These are phyloP conservation scores for Pugionium dolabratum DNA, from an alignment of 345 rosid species.

Conservation along the genomic window DNA sequence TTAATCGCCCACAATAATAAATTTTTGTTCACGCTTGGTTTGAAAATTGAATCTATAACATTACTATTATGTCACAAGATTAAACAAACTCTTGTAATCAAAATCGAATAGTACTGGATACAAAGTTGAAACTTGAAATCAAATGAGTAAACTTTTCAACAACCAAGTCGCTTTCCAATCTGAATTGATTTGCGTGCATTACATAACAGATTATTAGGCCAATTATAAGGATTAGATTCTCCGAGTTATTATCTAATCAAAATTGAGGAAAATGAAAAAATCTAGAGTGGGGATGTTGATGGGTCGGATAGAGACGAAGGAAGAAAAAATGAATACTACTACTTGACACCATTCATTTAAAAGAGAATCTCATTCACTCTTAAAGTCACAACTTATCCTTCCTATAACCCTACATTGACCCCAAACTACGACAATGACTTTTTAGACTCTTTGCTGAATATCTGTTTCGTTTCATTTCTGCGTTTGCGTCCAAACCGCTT, in stretches of 20 bases:
- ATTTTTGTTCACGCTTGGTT: not conserved
- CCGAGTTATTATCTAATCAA: slow-evolving; percentile 14
- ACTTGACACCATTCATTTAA: slow-evolving; percentile 41
- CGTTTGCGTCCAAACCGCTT: slow-evolving; percentile 34
- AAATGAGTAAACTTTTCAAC: slow-evolving; percentile 31
- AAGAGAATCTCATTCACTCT: slow-evolving; percentile 46
- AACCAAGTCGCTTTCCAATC: slow-evolving; percentile 28
- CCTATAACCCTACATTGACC: slow-evolving; percentile 36
- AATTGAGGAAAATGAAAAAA: not conserved
- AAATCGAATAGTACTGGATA: slow-evolving; percentile 19
- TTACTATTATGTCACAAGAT: not conserved
- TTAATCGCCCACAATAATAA: too few species aligned
- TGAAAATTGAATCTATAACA: not conserved
- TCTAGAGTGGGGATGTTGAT: slow-evolving; percentile 35
- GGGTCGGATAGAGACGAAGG: slow-evolving; percentile 36
- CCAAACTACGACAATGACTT: slow-evolving; percentile 29
- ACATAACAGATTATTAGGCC: slow-evolving; percentile 14
- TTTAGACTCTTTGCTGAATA: slow-evolving; percentile 8
- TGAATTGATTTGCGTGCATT: slow-evolving; percentile 12
- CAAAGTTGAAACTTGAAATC: slow-evolving; percentile 21
- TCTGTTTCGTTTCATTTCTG: slow-evolving; percentile 3
- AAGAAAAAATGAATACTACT: slow-evolving; percentile 23
- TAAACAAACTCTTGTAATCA: not conserved
- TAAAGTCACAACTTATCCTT: slow-evolving; percentile 43
- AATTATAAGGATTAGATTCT: slow-evolving; percentile 26